phyloP scores from a whole-genome alignment of 2,329 filamentous ascomycete species.

The Colletotrichum graminicola region DNA sequence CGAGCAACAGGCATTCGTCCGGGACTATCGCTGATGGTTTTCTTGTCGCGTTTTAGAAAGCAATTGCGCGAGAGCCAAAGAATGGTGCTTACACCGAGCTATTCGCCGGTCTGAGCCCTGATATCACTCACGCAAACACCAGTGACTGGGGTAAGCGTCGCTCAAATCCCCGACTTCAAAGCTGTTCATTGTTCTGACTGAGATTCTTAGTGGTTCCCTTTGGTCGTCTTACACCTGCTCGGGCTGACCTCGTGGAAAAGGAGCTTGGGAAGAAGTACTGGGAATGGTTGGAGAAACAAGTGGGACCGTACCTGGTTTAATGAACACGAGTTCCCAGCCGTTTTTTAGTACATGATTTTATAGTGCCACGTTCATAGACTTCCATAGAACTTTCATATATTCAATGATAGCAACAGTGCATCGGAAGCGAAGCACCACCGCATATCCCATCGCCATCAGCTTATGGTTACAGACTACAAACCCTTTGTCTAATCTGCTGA shows the following conservation, averaged over 20 bases:
- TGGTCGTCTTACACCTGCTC: slow-evolving; percentile 22
- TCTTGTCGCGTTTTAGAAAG: slow-evolving; percentile 18
- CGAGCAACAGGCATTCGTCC: rapidly evolving
- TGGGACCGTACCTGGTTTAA: slow-evolving; percentile 19
- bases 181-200: neutral
- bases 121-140: slow-evolving; percentile 50
- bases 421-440: neutral
- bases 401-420: neutral
- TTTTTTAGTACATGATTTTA: neutral
- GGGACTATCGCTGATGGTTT: neutral
- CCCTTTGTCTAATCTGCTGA: neutral
- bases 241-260: slow-evolving; percentile 26
- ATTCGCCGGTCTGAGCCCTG: slow-evolving; percentile 54
- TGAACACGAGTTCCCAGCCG: too few relatives aligned
- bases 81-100: slow-evolving; percentile 58
- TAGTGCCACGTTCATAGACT: neutral
- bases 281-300: slow-evolving; percentile 39
- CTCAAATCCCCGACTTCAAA: neutral
- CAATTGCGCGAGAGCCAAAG: slow-evolving; percentile 44
- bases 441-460: neutral
- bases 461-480: neutral
- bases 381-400: neutral
- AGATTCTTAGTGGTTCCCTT: slow-evolving; percentile 24
- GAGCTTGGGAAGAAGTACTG: slow-evolving; percentile 36
- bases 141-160: slow-evolving; percentile 47